Evolutionary conservation across 345 rosid genomes (phyloP).

Genomic region (Pseudoturritis turrita): DNA sequence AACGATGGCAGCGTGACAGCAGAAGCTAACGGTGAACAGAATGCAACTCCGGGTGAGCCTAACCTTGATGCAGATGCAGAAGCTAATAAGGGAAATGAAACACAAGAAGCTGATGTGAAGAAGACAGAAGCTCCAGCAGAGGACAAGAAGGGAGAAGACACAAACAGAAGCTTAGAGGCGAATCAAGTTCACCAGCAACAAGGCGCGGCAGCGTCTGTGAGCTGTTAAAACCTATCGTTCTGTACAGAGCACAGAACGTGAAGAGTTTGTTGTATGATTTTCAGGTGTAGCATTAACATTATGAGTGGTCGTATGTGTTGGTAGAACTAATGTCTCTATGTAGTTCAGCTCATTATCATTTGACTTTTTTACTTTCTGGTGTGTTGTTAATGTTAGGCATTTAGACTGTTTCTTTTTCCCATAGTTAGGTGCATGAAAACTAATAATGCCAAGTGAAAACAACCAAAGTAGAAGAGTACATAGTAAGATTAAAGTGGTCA

Average conservation of each 20-base stretch:
- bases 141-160: constrained; percentile 24
- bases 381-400: constrained; percentile 7
- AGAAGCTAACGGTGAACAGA: constrained; percentile 12
- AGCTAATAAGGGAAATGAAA: not conserved
- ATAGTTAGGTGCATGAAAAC: not conserved
- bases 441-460: not conserved
- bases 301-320: constrained; percentile 7
- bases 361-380: constrained; percentile 6
- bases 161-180: constrained; percentile 19
- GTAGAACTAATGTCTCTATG: constrained; percentile 17
- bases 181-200: constrained; percentile 23
- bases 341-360: constrained; percentile 10
- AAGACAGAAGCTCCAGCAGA: constrained; percentile 9
- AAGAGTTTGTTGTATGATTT: constrained; percentile 23
- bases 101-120: constrained; percentile 8
- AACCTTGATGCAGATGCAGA: not conserved
- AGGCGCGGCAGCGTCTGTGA: constrained; percentile 24
- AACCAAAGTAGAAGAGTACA: not conserved
- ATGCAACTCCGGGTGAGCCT: not conserved
- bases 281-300: constrained; percentile 28
- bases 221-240: constrained; percentile 26
- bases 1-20: not conserved
- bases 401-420: not conserved
- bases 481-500: not conserved
- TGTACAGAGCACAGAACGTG: constrained; percentile 7